A percentile compares a stretch with the other conserved stretches of the same genome.
Conservation (phyloP, 2,329 filamentous ascomycete species). For the Talaromyces sp. region DNA sequence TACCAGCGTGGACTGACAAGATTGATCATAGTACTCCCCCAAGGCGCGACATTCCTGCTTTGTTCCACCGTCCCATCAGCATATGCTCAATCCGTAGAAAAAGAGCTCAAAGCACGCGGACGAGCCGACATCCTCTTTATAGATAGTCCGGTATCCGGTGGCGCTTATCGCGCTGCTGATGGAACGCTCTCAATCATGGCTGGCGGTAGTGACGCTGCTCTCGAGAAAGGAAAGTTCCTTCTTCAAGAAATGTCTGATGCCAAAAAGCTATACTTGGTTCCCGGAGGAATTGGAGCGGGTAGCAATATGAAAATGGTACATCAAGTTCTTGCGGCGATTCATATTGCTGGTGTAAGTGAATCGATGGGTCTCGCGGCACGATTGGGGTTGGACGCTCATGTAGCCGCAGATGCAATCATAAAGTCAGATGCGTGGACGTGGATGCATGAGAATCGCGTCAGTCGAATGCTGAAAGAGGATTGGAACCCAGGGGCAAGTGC, state of each 20-base stretch:
- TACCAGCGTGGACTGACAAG: slow-evolving; percentile 18
- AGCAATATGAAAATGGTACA: slow-evolving; percentile 63
- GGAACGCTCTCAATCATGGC: slow-evolving; percentile 75
- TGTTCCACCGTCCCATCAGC: slow-evolving; percentile 68
- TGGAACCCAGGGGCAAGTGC: slow-evolving; percentile 57
- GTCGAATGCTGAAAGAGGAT: slow-evolving; percentile 52
- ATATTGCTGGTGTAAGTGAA: slow-evolving; percentile 60
- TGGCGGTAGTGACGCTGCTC: slow-evolving; percentile 54
- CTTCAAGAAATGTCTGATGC: slow-evolving; percentile 59
- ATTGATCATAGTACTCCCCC: slow-evolving; percentile 44
- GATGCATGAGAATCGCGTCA: slow-evolving; percentile 60
- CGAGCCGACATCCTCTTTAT: slow-evolving; percentile 64
- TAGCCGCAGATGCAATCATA: slow-evolving; percentile 45
- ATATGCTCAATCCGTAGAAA: slow-evolving; percentile 60
- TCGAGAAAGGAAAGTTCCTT: slow-evolving; percentile 56
- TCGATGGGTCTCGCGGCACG: slow-evolving; percentile 58
- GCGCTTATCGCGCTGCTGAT: slow-evolving; percentile 63
- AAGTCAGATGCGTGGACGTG: slow-evolving; percentile 54
- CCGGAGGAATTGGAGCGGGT: slow-evolving; percentile 57
- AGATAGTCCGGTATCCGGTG: slow-evolving; percentile 70
- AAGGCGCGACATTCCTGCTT: slow-evolving; percentile 60
- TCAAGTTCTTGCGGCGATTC: slow-evolving; percentile 60
- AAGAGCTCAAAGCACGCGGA: slow-evolving; percentile 53
- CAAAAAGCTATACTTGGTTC: slow-evolving; percentile 60
- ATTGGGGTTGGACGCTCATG: slow-evolving; percentile 50